phyloP scores from a whole-genome alignment of 2,329 filamentous ascomycete species.

The Ascochyta clinopodiicola region DNA sequence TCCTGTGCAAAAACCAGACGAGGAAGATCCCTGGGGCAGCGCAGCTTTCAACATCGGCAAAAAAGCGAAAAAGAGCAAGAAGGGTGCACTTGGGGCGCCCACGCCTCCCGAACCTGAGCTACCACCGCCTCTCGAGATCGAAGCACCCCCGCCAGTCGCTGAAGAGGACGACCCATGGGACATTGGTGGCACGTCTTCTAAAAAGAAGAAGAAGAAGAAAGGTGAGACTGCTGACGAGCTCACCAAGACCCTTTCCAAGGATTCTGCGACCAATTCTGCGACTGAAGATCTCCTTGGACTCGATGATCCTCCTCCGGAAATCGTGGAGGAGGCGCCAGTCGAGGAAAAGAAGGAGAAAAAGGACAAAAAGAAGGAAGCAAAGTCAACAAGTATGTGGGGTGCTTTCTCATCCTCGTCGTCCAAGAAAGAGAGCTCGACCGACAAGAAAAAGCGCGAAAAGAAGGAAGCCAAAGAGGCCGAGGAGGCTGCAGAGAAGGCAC shows the following conservation, averaged over 20 bases:
- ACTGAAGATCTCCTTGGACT: constrained; percentile 44
- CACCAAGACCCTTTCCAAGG: constrained; percentile 37
- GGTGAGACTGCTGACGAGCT: constrained; percentile 37
- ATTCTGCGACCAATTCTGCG: constrained; percentile 42
- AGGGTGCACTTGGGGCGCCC: constrained; percentile 58
- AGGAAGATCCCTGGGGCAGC: constrained; percentile 49
- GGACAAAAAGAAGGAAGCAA: constrained; percentile 35
- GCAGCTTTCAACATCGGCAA: constrained; percentile 53
- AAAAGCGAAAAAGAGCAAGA: constrained; percentile 63
- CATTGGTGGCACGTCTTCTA: constrained; percentile 27
- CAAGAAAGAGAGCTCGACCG: constrained; percentile 45
- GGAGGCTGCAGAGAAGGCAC: constrained; percentile 36
- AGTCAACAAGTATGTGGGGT: constrained; percentile 32
- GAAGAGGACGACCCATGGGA: constrained; percentile 47
- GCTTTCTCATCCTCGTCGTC: constrained; percentile 19
- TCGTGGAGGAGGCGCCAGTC: constrained; percentile 17
- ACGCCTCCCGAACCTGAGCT: constrained; percentile 51
- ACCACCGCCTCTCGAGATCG: constrained; percentile 62
- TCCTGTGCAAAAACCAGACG: constrained; percentile 54
- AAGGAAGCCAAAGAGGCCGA: constrained; percentile 45
- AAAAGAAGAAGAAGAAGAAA: constrained; percentile 49
- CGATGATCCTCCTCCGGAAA: constrained; percentile 35
- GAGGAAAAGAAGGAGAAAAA: constrained; percentile 41
- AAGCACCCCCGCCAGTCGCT: constrained; percentile 46
- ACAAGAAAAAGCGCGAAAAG: constrained; percentile 42